Evolutionary conservation across 106 monocot genomes (phyloP), one percentile per base, ranked within the genome.

Genomic region (Allium fistulosum): DNA sequence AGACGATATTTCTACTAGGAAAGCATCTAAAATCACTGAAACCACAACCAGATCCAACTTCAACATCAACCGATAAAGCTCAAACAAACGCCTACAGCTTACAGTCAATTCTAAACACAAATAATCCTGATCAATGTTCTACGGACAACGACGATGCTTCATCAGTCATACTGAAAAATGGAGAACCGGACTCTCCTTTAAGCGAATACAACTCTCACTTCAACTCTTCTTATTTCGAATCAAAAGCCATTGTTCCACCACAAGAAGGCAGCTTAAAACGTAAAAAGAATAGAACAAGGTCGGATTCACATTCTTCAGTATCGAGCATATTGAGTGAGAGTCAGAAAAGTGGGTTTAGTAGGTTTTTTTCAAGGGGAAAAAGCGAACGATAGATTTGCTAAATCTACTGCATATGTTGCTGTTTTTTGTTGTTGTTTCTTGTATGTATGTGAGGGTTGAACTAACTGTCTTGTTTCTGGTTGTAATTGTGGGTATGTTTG

Each of bases 1-100:
- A 82, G 58, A 74, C 77, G 11, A 82, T 82, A 12, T 18, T 70
- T 55, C 74, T 75, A 11, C 65, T 82, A 3, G 70, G 74, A 53
- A 74, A 60, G 57, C 82, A 78, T 62, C 45, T 82, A 13, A 55
- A 78, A 61, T 73, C 74, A 27, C 55, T 74, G 58, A 66, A 51
- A 9, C 58, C 66, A 50, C 58, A 66, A 12, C 9, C 57, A 59
- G 67, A 67, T 18, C 13, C 47, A 57, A 66, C 4, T 56, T 12
- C 55, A 51, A 51, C 51, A 18, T 26, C 67, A 28, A 9, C 67
- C 11, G 26, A 51, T 11, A 51, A 53, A 12, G 51, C 8, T 17
- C 48, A 14, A 49, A 7, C 7, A 11, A 52, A 52, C 16, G 51
- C 22, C 7, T 9, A 65, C 37, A 56, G 48, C 68, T 37, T 56